Base-by-base conservation (phyloP, 495 filamentous ascomycete genomes). In the Tuber microsphaerosporum region DNA sequence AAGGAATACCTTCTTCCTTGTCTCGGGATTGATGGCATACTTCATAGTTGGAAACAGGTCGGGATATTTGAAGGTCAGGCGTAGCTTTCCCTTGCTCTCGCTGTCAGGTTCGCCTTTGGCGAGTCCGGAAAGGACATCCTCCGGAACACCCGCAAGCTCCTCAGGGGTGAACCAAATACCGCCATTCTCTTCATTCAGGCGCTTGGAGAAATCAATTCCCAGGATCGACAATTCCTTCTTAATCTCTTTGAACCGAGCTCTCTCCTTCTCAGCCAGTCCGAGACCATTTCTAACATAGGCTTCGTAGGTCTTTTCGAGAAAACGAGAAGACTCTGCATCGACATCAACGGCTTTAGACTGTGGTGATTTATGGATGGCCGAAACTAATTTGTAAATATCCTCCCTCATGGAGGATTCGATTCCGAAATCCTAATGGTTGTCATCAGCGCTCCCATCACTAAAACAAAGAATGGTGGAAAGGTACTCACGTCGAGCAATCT, bases 51-150 rank as follows among this genome's bases (percentile, higher is more conserved):
- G 89, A 81, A 89, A 87, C n/a, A 89, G 83, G 77, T 90, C 89
- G 6, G 88, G 88, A 77, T 90, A 90, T 83, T 91, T 90, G 84
- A 90, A 90, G 43, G 85, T 86, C 19, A 90, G 83, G 79, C 85
- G 84, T 22, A 89, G 51, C 81, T 89, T 89, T 71, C 88, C 89
- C 26, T 65, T 19, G 16, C 34, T 65, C 77, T 88, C 87, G 76
- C 89, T 88, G 75, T 93, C 91, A 9, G 87, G 90, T 44, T 89
- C 89, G 9, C 92, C 92, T 83, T 91, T 91, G 83, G 92, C 89
- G 56, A 94, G 85, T 0, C 86, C 86, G 43, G 84, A 83, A 10
- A 90, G 9, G 46, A 89, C 86, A 81, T 90, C 89, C 61, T 85
- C 80, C 0, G 88, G 88, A 56, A 90, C 87, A 31, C 89, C 89